Evolutionary conservation across 805 yeast species (phyloP).

Genomic region (Spathaspora girioi): DNA sequence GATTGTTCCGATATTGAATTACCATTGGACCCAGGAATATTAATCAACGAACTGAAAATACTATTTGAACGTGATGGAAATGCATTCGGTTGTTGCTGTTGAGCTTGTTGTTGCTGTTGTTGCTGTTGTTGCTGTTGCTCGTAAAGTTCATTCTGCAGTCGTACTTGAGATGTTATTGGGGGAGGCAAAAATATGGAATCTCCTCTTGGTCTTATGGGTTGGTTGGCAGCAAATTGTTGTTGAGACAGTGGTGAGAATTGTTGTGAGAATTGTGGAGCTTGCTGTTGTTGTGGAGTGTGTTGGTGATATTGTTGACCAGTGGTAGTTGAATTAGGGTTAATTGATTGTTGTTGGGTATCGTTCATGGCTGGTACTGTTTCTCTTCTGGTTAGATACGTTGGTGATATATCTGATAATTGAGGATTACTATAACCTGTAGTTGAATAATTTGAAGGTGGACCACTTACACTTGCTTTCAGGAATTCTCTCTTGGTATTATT

Average conservation of each 20-base stretch:
- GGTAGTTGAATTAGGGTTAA: constrained; percentile 1
- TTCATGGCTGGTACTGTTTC: constrained; percentile 2
- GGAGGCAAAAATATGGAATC: constrained; percentile 39
- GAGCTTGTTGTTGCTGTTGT: not conserved
- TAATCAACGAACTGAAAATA: constrained; percentile 37
- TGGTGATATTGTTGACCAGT: constrained; percentile 1
- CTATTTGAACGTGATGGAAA: constrained; percentile 26
- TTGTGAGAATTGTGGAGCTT: constrained; percentile 4
- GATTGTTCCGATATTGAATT: constrained; percentile 31
- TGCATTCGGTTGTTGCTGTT: constrained; percentile 5
- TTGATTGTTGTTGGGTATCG: constrained; percentile 3
- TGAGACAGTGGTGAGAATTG: constrained; percentile 2
- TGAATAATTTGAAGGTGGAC: not conserved
- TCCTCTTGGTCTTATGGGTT: constrained; percentile 27
- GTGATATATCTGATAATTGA: constrained; percentile 10
- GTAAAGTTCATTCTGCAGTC: constrained; percentile 9
- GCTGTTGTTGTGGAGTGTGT: constrained; percentile 1
- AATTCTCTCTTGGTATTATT: not conserved
- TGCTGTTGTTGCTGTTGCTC: constrained; percentile 2
- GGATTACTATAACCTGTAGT: constrained; percentile 5
- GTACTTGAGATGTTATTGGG: constrained; percentile 19
- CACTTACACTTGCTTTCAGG: constrained; percentile 2
- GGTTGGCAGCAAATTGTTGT: constrained; percentile 6
- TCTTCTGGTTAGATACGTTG: constrained; percentile 1
- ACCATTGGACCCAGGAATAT: constrained; percentile 31